Conservation (phyloP, 176 grass and related monocot genomes). For the Musa beccarii region DNA sequence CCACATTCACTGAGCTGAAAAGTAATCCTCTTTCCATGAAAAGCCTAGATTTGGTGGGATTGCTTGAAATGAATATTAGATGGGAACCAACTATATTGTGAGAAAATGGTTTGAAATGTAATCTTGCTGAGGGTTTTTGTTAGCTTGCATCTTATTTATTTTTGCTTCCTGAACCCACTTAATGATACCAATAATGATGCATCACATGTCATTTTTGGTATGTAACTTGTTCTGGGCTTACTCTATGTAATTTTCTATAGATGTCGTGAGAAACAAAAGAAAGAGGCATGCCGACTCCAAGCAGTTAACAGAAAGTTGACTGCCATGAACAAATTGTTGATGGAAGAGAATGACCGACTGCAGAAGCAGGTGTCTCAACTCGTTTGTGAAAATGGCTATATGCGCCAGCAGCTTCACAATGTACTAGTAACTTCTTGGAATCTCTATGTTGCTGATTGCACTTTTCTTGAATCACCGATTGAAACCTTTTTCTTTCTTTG, state of each 20-base stretch:
- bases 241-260: constrained; percentile 11
- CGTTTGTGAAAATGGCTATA: constrained; percentile 84
- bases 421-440: constrained; percentile 27
- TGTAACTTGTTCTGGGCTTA: background rate
- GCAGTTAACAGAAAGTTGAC: constrained; percentile 88
- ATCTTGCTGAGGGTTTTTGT: too few species aligned
- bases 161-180: too few species aligned
- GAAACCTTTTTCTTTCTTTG: background rate
- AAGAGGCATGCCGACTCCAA: constrained; percentile 87
- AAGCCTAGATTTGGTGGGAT: too few species aligned
- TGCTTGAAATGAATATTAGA: too few species aligned
- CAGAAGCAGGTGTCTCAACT: constrained; percentile 98
- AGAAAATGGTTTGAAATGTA: too few species aligned
- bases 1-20: too few species aligned
- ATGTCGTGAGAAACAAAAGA: constrained; percentile 95
- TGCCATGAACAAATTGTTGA: constrained; percentile 98
- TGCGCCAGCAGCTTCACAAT: constrained; percentile 73
- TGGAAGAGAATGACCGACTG: constrained; percentile 98
- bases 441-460: background rate
- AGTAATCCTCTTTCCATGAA: too few species aligned
- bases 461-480: background rate
- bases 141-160: too few species aligned
- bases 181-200: too few species aligned
- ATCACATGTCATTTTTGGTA: too few species aligned
- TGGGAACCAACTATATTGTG: too few species aligned